Percentiles rank a stretch among this genome's conserved stretches.
phyloP scores from a whole-genome alignment of 768 basidiomycete genomes.

The Lyophyllum decastes region DNA sequence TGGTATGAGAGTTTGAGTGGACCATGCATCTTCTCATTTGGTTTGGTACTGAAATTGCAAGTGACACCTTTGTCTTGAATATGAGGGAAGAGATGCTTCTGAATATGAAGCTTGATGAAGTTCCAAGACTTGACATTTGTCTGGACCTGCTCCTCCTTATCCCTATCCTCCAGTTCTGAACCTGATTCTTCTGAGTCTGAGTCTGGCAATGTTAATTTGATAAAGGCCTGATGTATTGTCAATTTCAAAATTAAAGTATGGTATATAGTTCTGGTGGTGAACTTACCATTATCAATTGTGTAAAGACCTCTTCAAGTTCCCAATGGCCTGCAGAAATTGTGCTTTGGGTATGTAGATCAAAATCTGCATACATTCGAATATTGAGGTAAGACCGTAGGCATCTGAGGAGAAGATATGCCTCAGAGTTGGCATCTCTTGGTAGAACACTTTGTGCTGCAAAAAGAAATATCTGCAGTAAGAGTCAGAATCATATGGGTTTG shows the following conservation, averaged over 20 bases:
- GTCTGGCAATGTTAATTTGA: constrained; percentile 8
- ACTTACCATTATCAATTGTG: constrained; percentile 21
- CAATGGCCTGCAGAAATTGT: constrained; percentile 13
- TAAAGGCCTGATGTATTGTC: not conserved
- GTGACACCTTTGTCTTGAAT: constrained; percentile 31
- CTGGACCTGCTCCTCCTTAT: constrained; percentile 18
- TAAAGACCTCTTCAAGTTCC: constrained; percentile 19
- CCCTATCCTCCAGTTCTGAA: not conserved
- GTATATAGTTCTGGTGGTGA: too few relatives aligned
- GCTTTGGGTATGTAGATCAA: constrained; percentile 7
- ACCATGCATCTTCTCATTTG: constrained; percentile 29
- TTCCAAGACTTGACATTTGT: constrained; percentile 33
- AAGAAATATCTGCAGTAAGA: constrained; percentile 3
- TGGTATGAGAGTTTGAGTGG: not conserved
- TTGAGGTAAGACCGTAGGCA: constrained; percentile 5
- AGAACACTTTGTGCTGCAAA: not conserved
- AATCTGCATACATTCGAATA: constrained; percentile 1
- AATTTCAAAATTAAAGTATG: too few relatives aligned
- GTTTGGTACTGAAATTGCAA: constrained; percentile 29
- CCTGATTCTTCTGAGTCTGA: constrained; percentile 11
- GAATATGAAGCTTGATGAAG: constrained; percentile 34
- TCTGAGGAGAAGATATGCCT: not conserved
- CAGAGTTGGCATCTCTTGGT: not conserved
- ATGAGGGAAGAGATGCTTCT: constrained; percentile 28
- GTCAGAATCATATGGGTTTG: not conserved